These are phyloP conservation scores for Monosporascus sp. DNA, from an alignment of 2,329 filamentous ascomycete genomes.

Conservation along the genomic window DNA sequence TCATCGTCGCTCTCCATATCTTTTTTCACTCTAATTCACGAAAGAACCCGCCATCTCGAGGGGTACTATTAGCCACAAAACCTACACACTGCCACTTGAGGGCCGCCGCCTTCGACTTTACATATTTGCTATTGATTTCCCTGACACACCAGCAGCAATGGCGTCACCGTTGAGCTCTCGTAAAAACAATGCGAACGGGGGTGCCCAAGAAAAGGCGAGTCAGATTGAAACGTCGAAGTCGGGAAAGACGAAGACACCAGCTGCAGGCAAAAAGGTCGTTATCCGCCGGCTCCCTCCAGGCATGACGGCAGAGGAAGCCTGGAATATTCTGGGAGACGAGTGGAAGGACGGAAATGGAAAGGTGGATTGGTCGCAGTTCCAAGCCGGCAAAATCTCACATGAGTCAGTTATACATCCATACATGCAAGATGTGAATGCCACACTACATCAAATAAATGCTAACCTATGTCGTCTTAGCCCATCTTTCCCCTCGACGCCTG, in stretches of 20 bases:
- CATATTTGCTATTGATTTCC: neutral
- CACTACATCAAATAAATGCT: neutral
- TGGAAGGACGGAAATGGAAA: slow-evolving; percentile 79
- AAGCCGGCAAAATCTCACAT: slow-evolving; percentile 66
- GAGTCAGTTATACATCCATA: slow-evolving; percentile 53
- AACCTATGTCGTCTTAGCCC: slow-evolving; percentile 42
- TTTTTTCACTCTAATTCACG: too few species aligned
- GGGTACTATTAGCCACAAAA: too few species aligned
- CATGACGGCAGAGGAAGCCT: slow-evolving; percentile 74
- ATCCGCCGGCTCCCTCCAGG: slow-evolving; percentile 81
- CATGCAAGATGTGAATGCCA: slow-evolving; percentile 5
- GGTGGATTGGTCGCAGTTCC: slow-evolving; percentile 75
- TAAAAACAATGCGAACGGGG: slow-evolving; percentile 41
- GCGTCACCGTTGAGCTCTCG: slow-evolving; percentile 15
- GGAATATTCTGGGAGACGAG: slow-evolving; percentile 64
- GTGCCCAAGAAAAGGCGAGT: slow-evolving; percentile 43
- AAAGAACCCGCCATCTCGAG: too few species aligned
- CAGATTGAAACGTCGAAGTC: slow-evolving; percentile 36
- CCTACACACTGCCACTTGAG: too few species aligned
- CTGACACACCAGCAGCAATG: neutral
- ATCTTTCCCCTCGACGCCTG: slow-evolving; percentile 78
- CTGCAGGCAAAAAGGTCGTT: slow-evolving; percentile 74
- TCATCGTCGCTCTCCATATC: too few species aligned
- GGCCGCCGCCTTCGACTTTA: too few species aligned
- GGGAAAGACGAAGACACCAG: slow-evolving; percentile 43